These are phyloP conservation scores for Colletotrichum tropicicola DNA, from an alignment of 2,329 filamentous ascomycete species.

Conservation along the genomic window DNA sequence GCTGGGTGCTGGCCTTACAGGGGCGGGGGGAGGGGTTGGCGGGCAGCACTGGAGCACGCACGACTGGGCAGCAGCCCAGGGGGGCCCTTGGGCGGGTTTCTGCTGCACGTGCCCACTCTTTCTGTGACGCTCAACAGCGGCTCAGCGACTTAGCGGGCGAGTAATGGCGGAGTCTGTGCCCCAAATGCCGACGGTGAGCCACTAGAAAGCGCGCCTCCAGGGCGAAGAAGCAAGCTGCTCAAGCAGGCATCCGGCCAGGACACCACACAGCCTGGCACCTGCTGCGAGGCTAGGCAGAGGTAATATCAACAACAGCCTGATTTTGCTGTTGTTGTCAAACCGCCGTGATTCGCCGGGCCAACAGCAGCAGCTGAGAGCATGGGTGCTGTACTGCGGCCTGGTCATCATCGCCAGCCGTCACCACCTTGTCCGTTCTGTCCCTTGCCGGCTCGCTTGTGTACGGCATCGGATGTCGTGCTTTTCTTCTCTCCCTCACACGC, in stretches of 20 bases:
- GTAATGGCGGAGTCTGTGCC: not conserved
- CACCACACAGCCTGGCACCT: too few species aligned
- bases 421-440: not conserved
- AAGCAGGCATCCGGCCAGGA: not conserved
- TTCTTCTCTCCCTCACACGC: slow-evolving; percentile 1
- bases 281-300: too few species aligned
- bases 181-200: not conserved
- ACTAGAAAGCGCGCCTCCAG: slow-evolving; percentile 14
- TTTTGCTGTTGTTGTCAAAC: slow-evolving; percentile 15
- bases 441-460: slow-evolving; percentile 1
- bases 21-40: slow-evolving; percentile 17
- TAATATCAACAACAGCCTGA: slow-evolving; percentile 17
- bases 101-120: slow-evolving; percentile 29
- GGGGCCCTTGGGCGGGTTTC: not conserved
- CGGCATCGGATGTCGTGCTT: slow-evolving; percentile 25
- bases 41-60: not conserved
- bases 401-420: not conserved
- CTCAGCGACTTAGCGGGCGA: not conserved
- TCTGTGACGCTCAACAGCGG: slow-evolving; percentile 19
- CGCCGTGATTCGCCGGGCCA: slow-evolving; percentile 23
- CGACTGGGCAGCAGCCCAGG: not conserved
- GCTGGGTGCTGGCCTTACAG: not conserved
- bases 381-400: not conserved
- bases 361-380: slow-evolving; percentile 22
- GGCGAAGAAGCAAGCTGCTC: slow-evolving; percentile 23